Base-by-base conservation (phyloP, 108 stramenopile genomes). In the Fistulifera pelliculosa region DNA sequence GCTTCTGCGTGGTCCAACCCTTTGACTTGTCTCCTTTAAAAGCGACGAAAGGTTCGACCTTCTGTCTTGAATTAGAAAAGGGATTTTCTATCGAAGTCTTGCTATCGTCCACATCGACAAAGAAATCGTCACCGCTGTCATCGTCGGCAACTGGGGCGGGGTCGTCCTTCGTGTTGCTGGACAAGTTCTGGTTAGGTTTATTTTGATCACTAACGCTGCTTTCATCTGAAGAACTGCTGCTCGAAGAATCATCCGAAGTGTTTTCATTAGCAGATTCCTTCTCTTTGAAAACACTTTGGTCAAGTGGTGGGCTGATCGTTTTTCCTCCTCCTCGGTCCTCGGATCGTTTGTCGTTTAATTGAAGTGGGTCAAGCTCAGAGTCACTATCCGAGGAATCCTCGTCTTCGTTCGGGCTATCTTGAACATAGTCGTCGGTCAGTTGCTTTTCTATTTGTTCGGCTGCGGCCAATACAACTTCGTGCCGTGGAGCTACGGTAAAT, bases 1-100 rank as follows among this genome's bases (percentile, higher is more conserved):
- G 80, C 7, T 49, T 42, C 39, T 81, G 80, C 1, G 73, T 77
- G 1, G 63, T 54, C 70, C 75, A 81, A 15, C 80, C 80, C 56
- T 66, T 63, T 42, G 72, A 74, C 50, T 81, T 81, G 51, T 81
- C 80, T 27, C 76, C 76, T 21, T 53, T 55, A 2, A 24, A 8
- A 3, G 31, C 31, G 31, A 35, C 8, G 31, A 35, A 35, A 8
- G 31, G 31, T 35, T 35, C 31, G 8, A 35, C 31, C 6, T 35
- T 35, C 8, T 35, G 31, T 35, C 31, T 3, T 8, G 31, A 8
- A 35, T 35, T 35, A n/a, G 55, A 58, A 1, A 18, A 27, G 45
- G 50, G 50, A 19, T 64, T 66, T 24, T 19, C 18, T 2, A 3
- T 6, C 3, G 38, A 35, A 35, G 26, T 42, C 21, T 25, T 25